phyloP scores from a whole-genome alignment of 2,329 filamentous ascomycete genomes.

The Zasmidium citrigriseum region DNA sequence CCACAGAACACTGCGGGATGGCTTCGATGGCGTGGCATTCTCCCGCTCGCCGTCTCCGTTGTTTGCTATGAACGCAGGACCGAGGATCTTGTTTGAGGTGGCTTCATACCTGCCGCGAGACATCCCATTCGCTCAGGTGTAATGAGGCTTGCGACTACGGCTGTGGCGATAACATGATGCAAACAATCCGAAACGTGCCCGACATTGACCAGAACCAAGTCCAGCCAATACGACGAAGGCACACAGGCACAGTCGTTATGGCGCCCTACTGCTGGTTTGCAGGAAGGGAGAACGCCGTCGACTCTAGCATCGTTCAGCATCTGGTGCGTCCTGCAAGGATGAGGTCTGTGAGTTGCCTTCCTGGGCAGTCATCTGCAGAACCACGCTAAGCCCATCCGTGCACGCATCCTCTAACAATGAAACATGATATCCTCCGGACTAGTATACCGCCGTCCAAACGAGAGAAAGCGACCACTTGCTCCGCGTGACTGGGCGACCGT shows the following conservation, averaged over 20 bases:
- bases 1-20: conserved; percentile 2
- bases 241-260: neutral
- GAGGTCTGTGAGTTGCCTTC: conserved; percentile 13
- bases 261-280: neutral
- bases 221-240: conserved; percentile 13
- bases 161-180: neutral
- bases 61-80: neutral
- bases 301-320: neutral
- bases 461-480: conserved; percentile 7
- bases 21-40: conserved; percentile 6
- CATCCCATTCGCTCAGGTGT: conserved; percentile 1
- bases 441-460: conserved; percentile 17
- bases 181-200: conserved; percentile 15
- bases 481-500: conserved; percentile 22
- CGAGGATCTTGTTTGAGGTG: neutral
- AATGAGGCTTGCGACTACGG: neutral
- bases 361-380: conserved; percentile 16
- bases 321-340: neutral
- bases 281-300: neutral
- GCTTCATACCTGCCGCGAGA: neutral
- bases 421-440: neutral
- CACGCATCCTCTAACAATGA: neutral
- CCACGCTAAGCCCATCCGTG: neutral
- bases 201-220: conserved; percentile 12
- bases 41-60: neutral